A percentile compares a stretch with the other conserved stretches of the same genome.
These are phyloP conservation scores for Amanita rubescens DNA, from an alignment of 768 basidiomycete genomes.

Conservation along the genomic window DNA sequence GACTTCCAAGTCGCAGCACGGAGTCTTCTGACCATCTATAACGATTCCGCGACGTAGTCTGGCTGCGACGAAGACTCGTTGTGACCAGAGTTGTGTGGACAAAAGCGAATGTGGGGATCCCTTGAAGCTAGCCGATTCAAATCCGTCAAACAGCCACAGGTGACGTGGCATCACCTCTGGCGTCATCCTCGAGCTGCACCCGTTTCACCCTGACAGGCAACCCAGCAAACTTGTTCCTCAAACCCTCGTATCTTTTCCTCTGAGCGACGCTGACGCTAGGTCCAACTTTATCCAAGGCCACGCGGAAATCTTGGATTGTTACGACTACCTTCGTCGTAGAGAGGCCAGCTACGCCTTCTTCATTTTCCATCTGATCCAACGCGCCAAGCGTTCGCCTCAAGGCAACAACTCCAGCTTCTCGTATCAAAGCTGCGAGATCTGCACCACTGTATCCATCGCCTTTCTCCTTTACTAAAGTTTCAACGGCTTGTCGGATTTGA, in stretches of 20 bases:
- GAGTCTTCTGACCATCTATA: too few species aligned
- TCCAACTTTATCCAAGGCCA: conserved; percentile 71
- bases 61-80: too few species aligned
- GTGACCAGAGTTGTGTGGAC: too few species aligned
- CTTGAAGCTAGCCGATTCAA: conserved; percentile 51
- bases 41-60: too few species aligned
- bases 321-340: conserved; percentile 37
- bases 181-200: conserved; percentile 1
- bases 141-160: conserved; percentile 80
- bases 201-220: conserved; percentile 48
- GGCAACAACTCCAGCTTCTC: conserved; percentile 87
- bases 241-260: conserved; percentile 72
- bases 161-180: conserved; percentile 1
- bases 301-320: conserved; percentile 56
- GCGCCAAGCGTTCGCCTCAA: conserved; percentile 60
- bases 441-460: conserved; percentile 92
- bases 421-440: conserved; percentile 79
- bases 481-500: conserved; percentile 20
- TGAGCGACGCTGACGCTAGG: conserved; percentile 83
- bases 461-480: conserved; percentile 43
- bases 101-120: too few species aligned
- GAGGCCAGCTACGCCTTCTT: conserved; percentile 9
- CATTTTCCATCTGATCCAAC: conserved; percentile 52
- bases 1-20: too few species aligned
- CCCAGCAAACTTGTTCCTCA: conserved; percentile 81